phyloP scores from a whole-genome alignment of 2,329 filamentous ascomycete genomes.

The Penicillium sp. region DNA sequence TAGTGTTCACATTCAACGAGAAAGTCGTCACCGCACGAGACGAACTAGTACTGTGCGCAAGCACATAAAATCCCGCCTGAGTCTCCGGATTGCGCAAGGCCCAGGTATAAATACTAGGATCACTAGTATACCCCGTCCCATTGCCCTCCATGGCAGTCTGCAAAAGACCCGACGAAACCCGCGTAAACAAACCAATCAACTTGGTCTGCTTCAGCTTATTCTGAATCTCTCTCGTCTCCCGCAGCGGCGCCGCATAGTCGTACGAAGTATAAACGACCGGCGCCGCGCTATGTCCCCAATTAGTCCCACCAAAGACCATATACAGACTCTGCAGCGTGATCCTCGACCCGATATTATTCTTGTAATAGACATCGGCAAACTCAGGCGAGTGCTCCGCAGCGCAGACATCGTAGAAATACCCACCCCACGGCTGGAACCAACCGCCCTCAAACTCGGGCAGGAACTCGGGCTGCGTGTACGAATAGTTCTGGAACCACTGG shows the following conservation, averaged over 20 bases:
- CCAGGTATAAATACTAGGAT: conserved; percentile 52
- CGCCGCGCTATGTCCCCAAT: conserved; percentile 56
- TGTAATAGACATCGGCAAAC: conserved; percentile 60
- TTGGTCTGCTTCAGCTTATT: conserved; percentile 59
- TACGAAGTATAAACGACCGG: conserved; percentile 54
- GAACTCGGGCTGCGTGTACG: conserved; percentile 56
- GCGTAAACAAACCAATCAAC: conserved; percentile 56
- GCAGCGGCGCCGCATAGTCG: conserved; percentile 53
- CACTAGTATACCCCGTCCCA: conserved; percentile 52
- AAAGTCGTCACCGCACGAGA: conserved; percentile 51
- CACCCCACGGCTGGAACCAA: conserved; percentile 58
- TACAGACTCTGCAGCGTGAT: conserved; percentile 55
- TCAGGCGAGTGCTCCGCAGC: conserved; percentile 48
- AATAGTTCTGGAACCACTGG: conserved; percentile 60
- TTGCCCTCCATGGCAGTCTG: conserved; percentile 59
- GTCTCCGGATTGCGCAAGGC: conserved; percentile 55
- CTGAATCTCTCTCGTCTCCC: conserved; percentile 57
- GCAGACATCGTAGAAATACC: conserved; percentile 56
- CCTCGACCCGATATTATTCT: conserved; percentile 57
- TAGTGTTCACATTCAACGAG: conserved; percentile 52
- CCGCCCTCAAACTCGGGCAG: conserved; percentile 59
- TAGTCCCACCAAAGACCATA: conserved; percentile 59
- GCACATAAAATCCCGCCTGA: conserved; percentile 53
- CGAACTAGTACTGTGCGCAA: conserved; percentile 51
- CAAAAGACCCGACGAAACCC: conserved; percentile 53